Evolutionary conservation across 2,329 filamentous ascomycete species (phyloP).

Genomic region (Arthrobotrys megalospora): DNA sequence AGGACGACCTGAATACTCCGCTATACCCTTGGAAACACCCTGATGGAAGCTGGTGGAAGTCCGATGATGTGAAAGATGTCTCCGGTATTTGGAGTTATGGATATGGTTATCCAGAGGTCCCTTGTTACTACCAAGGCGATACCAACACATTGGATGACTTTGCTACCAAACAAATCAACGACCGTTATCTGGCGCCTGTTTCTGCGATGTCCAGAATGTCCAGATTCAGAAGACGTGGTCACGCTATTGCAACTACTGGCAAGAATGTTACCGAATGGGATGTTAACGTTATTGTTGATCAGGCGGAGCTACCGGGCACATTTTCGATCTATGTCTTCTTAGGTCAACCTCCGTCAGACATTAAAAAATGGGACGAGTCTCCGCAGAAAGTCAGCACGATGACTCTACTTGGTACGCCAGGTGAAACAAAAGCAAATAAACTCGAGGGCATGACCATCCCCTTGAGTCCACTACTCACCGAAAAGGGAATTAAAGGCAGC

Average conservation of each 20-base stretch:
- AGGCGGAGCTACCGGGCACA: slow-evolving; percentile 59
- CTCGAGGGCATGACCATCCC: slow-evolving; percentile 41
- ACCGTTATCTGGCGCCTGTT: slow-evolving; percentile 39
- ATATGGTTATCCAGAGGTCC: slow-evolving; percentile 64
- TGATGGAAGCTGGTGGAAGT: slow-evolving; percentile 59
- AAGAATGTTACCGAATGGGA: slow-evolving; percentile 62
- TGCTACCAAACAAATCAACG: slow-evolving; percentile 57
- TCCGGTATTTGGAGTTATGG: slow-evolving; percentile 61
- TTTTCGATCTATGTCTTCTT: slow-evolving; percentile 55
- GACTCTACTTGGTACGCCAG: slow-evolving; percentile 38
- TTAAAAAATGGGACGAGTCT: slow-evolving; percentile 31
- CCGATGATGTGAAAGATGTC: slow-evolving; percentile 59
- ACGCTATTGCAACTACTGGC: not conserved
- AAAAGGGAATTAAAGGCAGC: slow-evolving; percentile 32
- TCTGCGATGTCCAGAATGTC: slow-evolving; percentile 2
- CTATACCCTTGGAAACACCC: slow-evolving; percentile 63
- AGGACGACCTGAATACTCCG: slow-evolving; percentile 60
- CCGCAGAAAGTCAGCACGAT: slow-evolving; percentile 33
- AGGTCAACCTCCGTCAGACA: slow-evolving; percentile 34
- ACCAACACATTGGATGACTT: slow-evolving; percentile 48
- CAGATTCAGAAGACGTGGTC: slow-evolving; percentile 25
- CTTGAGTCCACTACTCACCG: slow-evolving; percentile 20
- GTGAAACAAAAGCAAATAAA: slow-evolving; percentile 20
- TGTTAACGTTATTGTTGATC: slow-evolving; percentile 62
- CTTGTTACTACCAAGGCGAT: slow-evolving; percentile 37